Percentiles rank a stretch among this genome's conserved stretches.
Evolutionary conservation across 306 rosid species (phyloP).

Genomic region (Vigna radiata): DNA sequence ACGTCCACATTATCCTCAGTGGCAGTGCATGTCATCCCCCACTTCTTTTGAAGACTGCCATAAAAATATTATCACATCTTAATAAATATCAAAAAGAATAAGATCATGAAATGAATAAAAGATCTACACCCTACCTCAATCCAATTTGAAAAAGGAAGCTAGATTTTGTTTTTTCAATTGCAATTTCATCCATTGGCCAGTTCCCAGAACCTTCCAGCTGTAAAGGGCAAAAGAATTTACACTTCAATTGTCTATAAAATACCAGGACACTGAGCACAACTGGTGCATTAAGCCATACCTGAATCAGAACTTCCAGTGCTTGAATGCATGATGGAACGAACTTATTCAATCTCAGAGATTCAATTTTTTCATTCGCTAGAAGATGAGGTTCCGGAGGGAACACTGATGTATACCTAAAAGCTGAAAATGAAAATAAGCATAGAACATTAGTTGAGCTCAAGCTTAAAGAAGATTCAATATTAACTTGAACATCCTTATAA

Average conservation of each 20-base stretch:
- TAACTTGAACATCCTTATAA: slow-evolving; percentile 11
- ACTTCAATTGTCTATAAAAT: slow-evolving; percentile 39
- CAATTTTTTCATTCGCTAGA: slow-evolving; percentile 70
- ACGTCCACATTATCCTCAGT: slow-evolving; percentile 82
- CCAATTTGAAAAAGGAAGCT: slow-evolving; percentile 93
- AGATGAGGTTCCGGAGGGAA: slow-evolving; percentile 92
- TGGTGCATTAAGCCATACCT: slow-evolving; percentile 60
- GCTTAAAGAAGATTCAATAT: slow-evolving; percentile 30
- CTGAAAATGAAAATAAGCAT: slow-evolving; percentile 57
- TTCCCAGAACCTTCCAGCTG: slow-evolving; percentile 98
- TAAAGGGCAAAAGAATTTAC: slow-evolving; percentile 38
- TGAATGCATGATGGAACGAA: slow-evolving; percentile 76
- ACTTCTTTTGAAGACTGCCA: slow-evolving; percentile 80
- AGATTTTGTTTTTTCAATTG: slow-evolving; percentile 86
- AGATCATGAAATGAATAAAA: slow-evolving; percentile 26
- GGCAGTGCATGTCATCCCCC: slow-evolving; percentile 82
- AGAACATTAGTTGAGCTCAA: slow-evolving; percentile 22
- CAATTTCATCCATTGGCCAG: slow-evolving; percentile 96
- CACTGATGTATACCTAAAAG: slow-evolving; percentile 91
- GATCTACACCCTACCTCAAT: slow-evolving; percentile 66
- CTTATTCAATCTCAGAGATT: slow-evolving; percentile 52
- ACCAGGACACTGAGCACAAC: slow-evolving; percentile 13
- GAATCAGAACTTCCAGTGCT: slow-evolving; percentile 93
- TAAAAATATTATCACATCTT: slow-evolving; percentile 47
- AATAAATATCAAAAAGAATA: slow-evolving; percentile 38